Evolutionary conservation across 768 basidiomycete genomes (phyloP).

Genomic region (Amanita molliuscula): DNA sequence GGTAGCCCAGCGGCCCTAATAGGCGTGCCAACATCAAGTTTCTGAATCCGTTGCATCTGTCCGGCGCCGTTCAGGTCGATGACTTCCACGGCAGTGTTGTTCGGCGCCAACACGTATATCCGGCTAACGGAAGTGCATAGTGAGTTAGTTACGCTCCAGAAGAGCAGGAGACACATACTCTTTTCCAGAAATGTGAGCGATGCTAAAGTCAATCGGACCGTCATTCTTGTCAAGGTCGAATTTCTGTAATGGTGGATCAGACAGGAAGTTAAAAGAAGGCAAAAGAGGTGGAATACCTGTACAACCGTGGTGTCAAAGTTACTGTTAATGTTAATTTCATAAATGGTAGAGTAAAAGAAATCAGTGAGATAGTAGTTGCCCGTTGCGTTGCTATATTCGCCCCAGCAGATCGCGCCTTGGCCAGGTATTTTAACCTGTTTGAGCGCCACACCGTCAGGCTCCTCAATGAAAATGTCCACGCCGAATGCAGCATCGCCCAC

Average conservation of each 20-base stretch:
- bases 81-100: constrained; percentile 18
- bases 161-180: constrained; percentile 18
- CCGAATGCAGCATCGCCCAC: constrained; percentile 30
- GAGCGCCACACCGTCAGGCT: constrained; percentile 9
- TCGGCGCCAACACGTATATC: constrained; percentile 20
- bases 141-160: neutral
- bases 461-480: constrained; percentile 11
- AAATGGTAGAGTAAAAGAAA: constrained; percentile 26
- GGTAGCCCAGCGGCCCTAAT: neutral
- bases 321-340: constrained; percentile 35
- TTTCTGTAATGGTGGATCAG: neutral
- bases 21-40: constrained; percentile 16
- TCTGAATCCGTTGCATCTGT: constrained; percentile 16
- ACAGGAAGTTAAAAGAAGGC: neutral
- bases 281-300: neutral
- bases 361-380: constrained; percentile 37
- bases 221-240: neutral
- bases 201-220: constrained; percentile 31
- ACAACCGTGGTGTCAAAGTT: constrained; percentile 32
- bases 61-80: constrained; percentile 18
- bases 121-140: constrained; percentile 10
- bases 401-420: constrained; percentile 34
- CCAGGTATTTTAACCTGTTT: constrained; percentile 21
- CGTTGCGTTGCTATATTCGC: constrained; percentile 27
- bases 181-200: constrained; percentile 24